Evolutionary conservation across 305 asterid species (phyloP), one percentile per base, ranked within the genome.

Genomic region (Rubia peregrina): DNA sequence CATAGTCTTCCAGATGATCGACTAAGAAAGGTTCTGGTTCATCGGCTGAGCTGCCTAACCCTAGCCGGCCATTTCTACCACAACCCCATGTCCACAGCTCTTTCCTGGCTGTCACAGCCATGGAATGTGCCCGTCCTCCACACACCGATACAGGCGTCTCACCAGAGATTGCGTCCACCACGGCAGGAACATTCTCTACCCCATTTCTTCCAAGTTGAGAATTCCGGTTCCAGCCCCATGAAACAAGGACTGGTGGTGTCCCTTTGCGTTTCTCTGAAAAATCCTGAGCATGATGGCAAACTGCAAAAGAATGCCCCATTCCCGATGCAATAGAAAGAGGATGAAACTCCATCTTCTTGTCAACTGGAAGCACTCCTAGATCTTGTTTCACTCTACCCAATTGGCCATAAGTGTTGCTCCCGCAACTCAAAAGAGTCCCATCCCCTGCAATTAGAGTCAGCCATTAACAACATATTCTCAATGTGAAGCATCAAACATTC

Each of bases 161-260:
- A 44, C 80, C 86, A 17, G 36, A 69, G 68, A 89, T 76, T 62
- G 80, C 80, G 36, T 80, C 89, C 2, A 91, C 90, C 71, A 76
- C 76, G 40, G 56, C 44, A 11, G 98, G 97, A 41, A 75, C 69
- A 76, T 79, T 62, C 68, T 73, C 85, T 0, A 81, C 81, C 26
- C 99, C 95, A 62, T 83, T 84, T 79, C 98, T 87, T 51, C 99
- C 98, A 6, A 94, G 96, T 78, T 91, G 98, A 76, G 72, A 77
- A 75, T 71, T 85, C 77, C 73, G 83, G 79, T 89, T 91, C 99
- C 98, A 94, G 75, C 99, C 99, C 99, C 99, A 91, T 53, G 99
- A 84, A 72, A 87, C 74, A 13, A 91, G 80, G 68, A 71, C 76
- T 1, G 61, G 71, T 3, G 61, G 73, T 62, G 59, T 79, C 22